Conservation (phyloP, 805 yeast genomes). For the Kodamaea neixiangensis region DNA sequence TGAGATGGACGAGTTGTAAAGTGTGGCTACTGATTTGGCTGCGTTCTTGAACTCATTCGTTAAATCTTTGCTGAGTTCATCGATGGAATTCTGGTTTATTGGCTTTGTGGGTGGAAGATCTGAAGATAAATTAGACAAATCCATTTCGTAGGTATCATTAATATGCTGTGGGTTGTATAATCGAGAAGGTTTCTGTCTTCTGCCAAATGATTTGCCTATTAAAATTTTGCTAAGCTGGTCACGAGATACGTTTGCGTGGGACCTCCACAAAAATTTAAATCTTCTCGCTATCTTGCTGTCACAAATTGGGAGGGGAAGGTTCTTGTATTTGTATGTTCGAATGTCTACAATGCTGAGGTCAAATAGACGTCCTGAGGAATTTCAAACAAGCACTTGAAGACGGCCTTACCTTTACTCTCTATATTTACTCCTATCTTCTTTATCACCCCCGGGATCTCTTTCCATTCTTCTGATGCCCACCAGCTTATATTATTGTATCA, state of each 20-base stretch:
- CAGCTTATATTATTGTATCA: too few relatives aligned
- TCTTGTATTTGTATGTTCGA: too few relatives aligned
- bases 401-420: too few relatives aligned
- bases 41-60: constrained; percentile 68
- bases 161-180: not conserved
- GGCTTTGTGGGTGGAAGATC: constrained; percentile 56
- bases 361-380: too few relatives aligned
- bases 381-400: too few relatives aligned
- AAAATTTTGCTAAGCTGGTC: constrained; percentile 1
- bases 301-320: not conserved
- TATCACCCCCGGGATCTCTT: too few relatives aligned
- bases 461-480: too few relatives aligned
- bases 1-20: constrained; percentile 32
- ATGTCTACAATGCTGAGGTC: too few relatives aligned
- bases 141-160: constrained; percentile 41
- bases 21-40: constrained; percentile 67
- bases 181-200: not conserved
- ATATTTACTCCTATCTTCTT: too few relatives aligned
- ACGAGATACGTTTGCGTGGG: not conserved
- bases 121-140: constrained; percentile 59
- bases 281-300: not conserved
- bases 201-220: not conserved
- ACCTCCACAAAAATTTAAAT: not conserved
- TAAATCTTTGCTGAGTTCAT: constrained; percentile 53
- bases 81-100: constrained; percentile 47